Percentiles rank a stretch among this genome's conserved stretches.
Conservation (phyloP, 768 basidiomycete genomes). For the Lactifluus hygrophoroides region DNA sequence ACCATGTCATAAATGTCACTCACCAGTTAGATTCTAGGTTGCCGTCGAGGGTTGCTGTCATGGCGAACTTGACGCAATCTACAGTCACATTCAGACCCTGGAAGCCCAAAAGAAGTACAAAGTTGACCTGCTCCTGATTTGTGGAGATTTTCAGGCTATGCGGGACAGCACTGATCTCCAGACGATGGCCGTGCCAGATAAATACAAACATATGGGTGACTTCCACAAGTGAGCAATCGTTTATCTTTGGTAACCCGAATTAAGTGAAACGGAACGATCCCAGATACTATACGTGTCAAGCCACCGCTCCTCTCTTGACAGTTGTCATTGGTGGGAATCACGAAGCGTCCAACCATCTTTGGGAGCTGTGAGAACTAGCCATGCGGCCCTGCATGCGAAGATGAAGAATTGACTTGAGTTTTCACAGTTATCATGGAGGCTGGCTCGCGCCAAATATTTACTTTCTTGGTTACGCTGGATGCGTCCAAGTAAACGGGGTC, state of each 20-base stretch:
- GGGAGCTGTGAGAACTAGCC: constrained; percentile 67
- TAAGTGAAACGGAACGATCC: neutral
- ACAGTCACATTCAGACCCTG: constrained; percentile 54
- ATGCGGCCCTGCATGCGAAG: neutral
- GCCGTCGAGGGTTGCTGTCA: constrained; percentile 96
- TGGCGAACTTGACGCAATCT: constrained; percentile 85
- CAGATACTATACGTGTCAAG: constrained; percentile 44
- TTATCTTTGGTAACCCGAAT: neutral
- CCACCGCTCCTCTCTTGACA: constrained; percentile 64
- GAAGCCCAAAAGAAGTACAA: constrained; percentile 55
- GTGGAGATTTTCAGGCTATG: constrained; percentile 94
- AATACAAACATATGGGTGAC: constrained; percentile 76
- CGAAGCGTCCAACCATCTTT: constrained; percentile 93
- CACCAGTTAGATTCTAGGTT: constrained; percentile 37
- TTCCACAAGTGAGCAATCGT: constrained; percentile 57
- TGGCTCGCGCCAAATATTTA: constrained; percentile 98
- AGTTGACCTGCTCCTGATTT: constrained; percentile 82
- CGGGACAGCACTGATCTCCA: constrained; percentile 78
- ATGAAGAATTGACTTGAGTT: constrained; percentile 3
- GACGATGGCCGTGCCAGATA: constrained; percentile 86
- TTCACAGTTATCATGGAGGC: constrained; percentile 80
- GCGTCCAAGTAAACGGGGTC: constrained; percentile 78
- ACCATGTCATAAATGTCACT: neutral
- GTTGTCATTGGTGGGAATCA: constrained; percentile 97
- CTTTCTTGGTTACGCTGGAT: constrained; percentile 88